Percentiles rank a stretch among this genome's conserved stretches.
phyloP scores from a whole-genome alignment of 2,329 filamentous ascomycete genomes.

The Drechslerella stenobrocha region DNA sequence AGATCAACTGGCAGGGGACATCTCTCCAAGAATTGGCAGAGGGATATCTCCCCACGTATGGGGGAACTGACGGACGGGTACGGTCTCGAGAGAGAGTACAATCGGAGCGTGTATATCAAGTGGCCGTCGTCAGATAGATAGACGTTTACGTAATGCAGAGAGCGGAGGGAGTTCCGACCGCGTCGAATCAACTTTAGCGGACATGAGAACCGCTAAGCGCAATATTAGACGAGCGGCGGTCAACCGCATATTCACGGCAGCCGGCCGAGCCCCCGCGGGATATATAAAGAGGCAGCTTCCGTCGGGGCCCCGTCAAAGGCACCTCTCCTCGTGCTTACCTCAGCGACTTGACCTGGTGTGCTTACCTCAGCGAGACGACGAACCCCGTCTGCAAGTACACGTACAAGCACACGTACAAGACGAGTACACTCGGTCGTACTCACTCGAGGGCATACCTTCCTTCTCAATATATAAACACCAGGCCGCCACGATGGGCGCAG shows the following conservation, averaged over 20 bases:
- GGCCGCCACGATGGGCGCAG: slow-evolving; percentile 54
- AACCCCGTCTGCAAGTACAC: too few relatives aligned
- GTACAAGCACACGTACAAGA: too few relatives aligned
- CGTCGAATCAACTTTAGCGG: slow-evolving; percentile 48
- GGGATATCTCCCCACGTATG: background rate
- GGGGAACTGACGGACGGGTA: background rate
- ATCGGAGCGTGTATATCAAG: too few relatives aligned
- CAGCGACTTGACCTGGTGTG: too few relatives aligned
- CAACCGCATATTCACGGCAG: slow-evolving; percentile 37
- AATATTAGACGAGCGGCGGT: slow-evolving; percentile 47
- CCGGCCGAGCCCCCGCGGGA: too few relatives aligned
- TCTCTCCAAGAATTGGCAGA: background rate
- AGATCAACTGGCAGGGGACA: background rate
- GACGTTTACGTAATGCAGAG: slow-evolving; percentile 37
- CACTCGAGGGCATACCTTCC: too few relatives aligned
- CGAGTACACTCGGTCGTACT: too few relatives aligned
- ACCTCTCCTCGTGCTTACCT: too few relatives aligned
- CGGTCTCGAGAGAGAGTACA: too few relatives aligned
- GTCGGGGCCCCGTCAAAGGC: too few relatives aligned
- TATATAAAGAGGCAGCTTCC: background rate
- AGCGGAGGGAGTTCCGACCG: slow-evolving; percentile 46
- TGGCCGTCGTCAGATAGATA: background rate
- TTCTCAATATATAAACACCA: too few relatives aligned
- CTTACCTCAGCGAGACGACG: too few relatives aligned
- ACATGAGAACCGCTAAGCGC: slow-evolving; percentile 47